A percentile compares a stretch with the other conserved stretches of the same genome.
phyloP scores from a whole-genome alignment of 306 rosid species.

The Trifolium repens region DNA sequence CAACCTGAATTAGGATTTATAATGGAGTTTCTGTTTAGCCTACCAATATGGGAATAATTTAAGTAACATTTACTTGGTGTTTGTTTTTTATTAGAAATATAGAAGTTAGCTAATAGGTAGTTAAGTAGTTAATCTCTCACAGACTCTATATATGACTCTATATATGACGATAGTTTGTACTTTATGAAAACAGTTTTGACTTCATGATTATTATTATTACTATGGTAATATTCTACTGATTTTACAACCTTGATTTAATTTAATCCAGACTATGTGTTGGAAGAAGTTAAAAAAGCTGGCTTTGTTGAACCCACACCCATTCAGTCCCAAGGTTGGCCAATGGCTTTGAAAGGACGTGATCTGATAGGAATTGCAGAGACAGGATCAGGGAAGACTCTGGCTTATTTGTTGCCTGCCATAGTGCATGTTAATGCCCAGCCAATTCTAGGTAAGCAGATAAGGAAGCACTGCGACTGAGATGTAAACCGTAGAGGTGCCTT shows the following conservation, averaged over 20 bases:
- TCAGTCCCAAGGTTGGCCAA: slow-evolving; percentile 99
- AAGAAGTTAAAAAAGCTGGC: slow-evolving; percentile 89
- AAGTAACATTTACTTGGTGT: neutral
- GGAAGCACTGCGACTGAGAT: slow-evolving; percentile 15
- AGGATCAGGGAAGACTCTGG: slow-evolving; percentile 98
- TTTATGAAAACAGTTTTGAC: neutral
- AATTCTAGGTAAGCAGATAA: slow-evolving; percentile 63
- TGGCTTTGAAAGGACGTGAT: slow-evolving; percentile 98
- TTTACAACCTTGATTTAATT: slow-evolving; percentile 32
- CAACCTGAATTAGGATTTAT: neutral
- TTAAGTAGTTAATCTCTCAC: neutral
- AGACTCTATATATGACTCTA: too few species aligned
- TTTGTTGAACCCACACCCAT: slow-evolving; percentile 96
- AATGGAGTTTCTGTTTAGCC: neutral
- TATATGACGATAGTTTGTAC: too few species aligned
- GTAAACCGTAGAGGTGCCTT: slow-evolving; percentile 6
- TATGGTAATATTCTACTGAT: slow-evolving; percentile 31
- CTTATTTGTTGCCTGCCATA: slow-evolving; percentile 93
- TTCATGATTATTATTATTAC: neutral
- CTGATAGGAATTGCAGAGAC: slow-evolving; percentile 99
- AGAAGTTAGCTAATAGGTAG: neutral
- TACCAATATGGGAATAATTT: neutral
- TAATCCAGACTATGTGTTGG: slow-evolving; percentile 75
- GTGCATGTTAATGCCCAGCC: slow-evolving; percentile 99
- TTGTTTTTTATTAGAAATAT: neutral